Conservation (phyloP, 2,329 filamentous ascomycete species). For the Zasmidium citrigriseum region DNA sequence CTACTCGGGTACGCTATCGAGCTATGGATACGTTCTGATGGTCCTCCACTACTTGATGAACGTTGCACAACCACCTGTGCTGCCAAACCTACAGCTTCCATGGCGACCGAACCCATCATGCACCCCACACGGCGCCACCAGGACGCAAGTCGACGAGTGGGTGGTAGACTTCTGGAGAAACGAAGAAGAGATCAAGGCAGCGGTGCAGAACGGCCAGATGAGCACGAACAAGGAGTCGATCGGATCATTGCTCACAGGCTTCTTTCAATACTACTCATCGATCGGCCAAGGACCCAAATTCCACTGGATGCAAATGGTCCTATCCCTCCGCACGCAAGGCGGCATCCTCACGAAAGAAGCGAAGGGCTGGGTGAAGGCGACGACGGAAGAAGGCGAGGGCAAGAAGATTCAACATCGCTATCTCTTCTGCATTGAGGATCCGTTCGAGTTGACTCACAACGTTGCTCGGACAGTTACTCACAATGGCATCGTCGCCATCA, state of each 20-base stretch:
- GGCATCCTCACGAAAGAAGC: conserved; percentile 72
- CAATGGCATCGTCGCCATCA: conserved; percentile 75
- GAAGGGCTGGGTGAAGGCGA: conserved; percentile 86
- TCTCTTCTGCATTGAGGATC: conserved; percentile 87
- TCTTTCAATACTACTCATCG: conserved; percentile 80
- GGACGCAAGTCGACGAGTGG: conserved; percentile 51
- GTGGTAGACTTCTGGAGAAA: conserved; percentile 78
- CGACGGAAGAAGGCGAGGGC: conserved; percentile 60
- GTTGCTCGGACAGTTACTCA: conserved; percentile 85
- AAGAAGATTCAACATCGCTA: conserved; percentile 74
- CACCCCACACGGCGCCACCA: conserved; percentile 26
- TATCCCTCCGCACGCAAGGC: conserved; percentile 71
- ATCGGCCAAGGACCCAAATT: conserved; percentile 64
- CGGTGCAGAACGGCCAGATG: conserved; percentile 60
- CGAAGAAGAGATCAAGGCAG: conserved; percentile 65
- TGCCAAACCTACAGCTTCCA: conserved; percentile 75
- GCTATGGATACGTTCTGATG: conserved; percentile 92
- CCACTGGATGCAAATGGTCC: conserved; percentile 76
- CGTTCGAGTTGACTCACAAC: conserved; percentile 86
- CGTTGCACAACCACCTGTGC: conserved; percentile 74
- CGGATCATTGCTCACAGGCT: conserved; percentile 73
- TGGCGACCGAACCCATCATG: conserved; percentile 44
- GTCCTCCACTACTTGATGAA: conserved; percentile 88
- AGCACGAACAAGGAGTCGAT: conserved; percentile 70
- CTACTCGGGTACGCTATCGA: conserved; percentile 82